Evolutionary conservation across 495 filamentous ascomycete species (phyloP).

Genomic region (Xylaria scruposa): DNA sequence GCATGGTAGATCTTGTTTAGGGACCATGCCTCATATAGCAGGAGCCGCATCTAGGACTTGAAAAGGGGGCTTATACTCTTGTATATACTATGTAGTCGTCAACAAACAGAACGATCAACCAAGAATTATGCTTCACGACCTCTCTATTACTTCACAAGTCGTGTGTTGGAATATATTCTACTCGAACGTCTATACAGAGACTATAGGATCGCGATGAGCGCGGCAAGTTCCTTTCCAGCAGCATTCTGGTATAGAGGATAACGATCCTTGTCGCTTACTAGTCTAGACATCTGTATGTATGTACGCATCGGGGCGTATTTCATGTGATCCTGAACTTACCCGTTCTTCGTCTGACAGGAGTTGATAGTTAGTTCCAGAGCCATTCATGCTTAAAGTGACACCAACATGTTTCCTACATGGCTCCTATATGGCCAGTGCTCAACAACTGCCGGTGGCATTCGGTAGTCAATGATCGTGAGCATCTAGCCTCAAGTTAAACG

Average conservation of each 20-base stretch:
- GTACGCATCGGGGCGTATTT: too few relatives aligned
- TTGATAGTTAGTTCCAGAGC: background rate
- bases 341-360: background rate
- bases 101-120: background rate
- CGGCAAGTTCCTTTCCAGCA: background rate
- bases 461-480: background rate
- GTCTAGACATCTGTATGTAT: background rate
- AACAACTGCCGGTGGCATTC: slow-evolving; percentile 14
- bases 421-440: background rate
- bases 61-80: background rate
- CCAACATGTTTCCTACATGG: background rate
- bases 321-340: background rate
- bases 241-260: background rate
- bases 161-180: background rate
- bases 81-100: too few relatives aligned
- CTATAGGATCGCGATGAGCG: background rate
- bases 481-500: background rate
- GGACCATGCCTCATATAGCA: background rate
- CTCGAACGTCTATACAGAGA: background rate
- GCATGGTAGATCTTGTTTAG: background rate
- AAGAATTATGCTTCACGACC: background rate
- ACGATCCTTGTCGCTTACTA: slow-evolving; percentile 21
- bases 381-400: background rate
- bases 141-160: background rate
- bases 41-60: background rate